Evolutionary conservation across 1,284 basidiomycete species (phyloP).

Genomic region (Lentinus polychrous): DNA sequence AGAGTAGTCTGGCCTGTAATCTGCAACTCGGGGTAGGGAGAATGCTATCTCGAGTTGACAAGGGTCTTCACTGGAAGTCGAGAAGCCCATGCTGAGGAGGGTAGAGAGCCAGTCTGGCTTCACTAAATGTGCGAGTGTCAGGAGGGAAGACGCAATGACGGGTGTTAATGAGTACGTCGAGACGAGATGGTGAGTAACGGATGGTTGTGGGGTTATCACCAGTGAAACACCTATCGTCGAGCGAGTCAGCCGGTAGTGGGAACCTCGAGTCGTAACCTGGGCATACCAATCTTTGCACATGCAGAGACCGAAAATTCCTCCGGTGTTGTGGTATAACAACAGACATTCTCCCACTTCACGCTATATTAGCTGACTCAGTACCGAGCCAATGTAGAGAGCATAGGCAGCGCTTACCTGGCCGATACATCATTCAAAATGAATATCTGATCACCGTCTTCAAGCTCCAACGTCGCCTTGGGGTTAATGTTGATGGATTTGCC

Average conservation of each 20-base stretch:
- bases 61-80: slow-evolving; percentile 19
- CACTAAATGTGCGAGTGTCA: slow-evolving; percentile 48
- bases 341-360: slow-evolving; percentile 48
- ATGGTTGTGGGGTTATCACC: slow-evolving; percentile 33
- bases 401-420: slow-evolving; percentile 32
- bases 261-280: background rate
- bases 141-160: slow-evolving; percentile 45
- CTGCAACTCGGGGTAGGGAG: slow-evolving; percentile 39
- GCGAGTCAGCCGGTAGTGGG: background rate
- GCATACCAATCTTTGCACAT: slow-evolving; percentile 51
- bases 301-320: slow-evolving; percentile 29
- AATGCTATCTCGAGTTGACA: slow-evolving; percentile 45
- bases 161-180: slow-evolving; percentile 41
- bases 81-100: slow-evolving; percentile 40
- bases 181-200: slow-evolving; percentile 57
- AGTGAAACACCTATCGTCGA: slow-evolving; percentile 44
- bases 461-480: slow-evolving; percentile 13
- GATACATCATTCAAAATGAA: slow-evolving; percentile 36
- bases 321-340: slow-evolving; percentile 34
- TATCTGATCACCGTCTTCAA: slow-evolving; percentile 47
- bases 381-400: background rate
- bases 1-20: slow-evolving; percentile 52
- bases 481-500: slow-evolving; percentile 17
- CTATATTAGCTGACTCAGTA: slow-evolving; percentile 18
- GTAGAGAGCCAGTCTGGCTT: slow-evolving; percentile 59